Conservation (phyloP, 495 filamentous ascomycete genomes). For the Podospora pseudoanserina region DNA sequence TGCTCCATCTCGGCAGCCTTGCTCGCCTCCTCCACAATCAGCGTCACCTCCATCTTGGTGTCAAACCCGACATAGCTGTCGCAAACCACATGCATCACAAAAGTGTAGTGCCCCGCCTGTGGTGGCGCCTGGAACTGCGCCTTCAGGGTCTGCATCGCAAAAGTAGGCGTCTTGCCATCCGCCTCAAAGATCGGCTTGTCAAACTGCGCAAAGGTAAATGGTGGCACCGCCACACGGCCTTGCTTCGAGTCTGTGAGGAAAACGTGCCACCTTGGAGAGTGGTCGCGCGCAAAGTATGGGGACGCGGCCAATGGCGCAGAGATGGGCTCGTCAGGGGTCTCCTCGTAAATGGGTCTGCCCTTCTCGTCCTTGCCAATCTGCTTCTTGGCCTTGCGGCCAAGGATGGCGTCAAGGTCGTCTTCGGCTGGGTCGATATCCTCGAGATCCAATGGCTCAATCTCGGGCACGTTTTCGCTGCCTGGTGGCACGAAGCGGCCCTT, state of each 20-base stretch:
- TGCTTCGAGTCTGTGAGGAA: slow-evolving; percentile 92
- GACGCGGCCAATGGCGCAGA: slow-evolving; percentile 82
- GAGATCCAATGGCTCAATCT: slow-evolving; percentile 70
- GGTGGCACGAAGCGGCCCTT: slow-evolving; percentile 94
- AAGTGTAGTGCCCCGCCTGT: slow-evolving; percentile 85
- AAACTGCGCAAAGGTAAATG: slow-evolving; percentile 85
- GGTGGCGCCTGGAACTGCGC: slow-evolving; percentile 97
- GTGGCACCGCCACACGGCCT: slow-evolving; percentile 91
- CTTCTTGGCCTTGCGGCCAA: slow-evolving; percentile 69
- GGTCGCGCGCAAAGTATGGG: slow-evolving; percentile 83
- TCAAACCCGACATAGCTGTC: slow-evolving; percentile 95
- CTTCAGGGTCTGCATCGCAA: slow-evolving; percentile 89
- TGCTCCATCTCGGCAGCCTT: slow-evolving; percentile 70
- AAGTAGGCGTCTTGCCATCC: slow-evolving; percentile 70
- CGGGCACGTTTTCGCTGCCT: slow-evolving; percentile 67
- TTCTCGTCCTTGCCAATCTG: slow-evolving; percentile 54
- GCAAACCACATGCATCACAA: slow-evolving; percentile 85
- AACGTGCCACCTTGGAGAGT: slow-evolving; percentile 85
- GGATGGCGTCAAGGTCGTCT: slow-evolving; percentile 82
- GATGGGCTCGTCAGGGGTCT: slow-evolving; percentile 55
- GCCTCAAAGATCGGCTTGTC: slow-evolving; percentile 77
- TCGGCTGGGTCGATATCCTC: slow-evolving; percentile 91
- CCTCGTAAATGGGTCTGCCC: slow-evolving; percentile 46
- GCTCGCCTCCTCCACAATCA: slow-evolving; percentile 84
- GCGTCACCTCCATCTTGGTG: slow-evolving; percentile 77